Conservation (phyloP, 257 asterid species). For the Solanum bulbocastanum region DNA sequence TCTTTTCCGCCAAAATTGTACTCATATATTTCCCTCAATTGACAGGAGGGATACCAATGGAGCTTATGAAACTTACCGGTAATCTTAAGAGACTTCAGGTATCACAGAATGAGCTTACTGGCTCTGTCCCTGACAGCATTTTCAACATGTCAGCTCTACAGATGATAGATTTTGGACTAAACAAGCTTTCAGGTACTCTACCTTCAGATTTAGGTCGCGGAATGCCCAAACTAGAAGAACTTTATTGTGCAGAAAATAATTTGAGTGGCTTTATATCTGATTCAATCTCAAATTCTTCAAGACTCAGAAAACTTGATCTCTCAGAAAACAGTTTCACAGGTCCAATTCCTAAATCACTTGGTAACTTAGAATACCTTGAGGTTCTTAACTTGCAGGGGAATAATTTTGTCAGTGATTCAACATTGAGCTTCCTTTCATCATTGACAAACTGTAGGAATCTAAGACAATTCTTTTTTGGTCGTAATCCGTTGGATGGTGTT, state of each 20-base stretch:
- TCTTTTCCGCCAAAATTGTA: no score
- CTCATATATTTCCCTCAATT: no score
- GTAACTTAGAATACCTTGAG: background rate
- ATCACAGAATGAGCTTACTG: background rate
- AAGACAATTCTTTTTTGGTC: accelerated
- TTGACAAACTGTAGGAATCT: no score
- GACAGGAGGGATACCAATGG: no score
- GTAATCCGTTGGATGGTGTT: background rate
- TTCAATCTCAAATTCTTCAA: constrained; percentile 13
- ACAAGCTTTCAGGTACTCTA: no score
- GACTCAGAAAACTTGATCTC: background rate
- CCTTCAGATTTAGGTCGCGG: constrained; percentile 6
- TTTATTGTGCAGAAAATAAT: background rate
- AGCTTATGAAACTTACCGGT: background rate
- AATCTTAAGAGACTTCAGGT: background rate
- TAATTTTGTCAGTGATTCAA: background rate
- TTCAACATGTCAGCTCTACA: constrained; percentile 20
- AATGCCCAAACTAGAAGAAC: background rate
- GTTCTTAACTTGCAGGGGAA: background rate
- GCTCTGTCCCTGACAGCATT: background rate
- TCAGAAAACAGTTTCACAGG: background rate
- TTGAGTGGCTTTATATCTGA: constrained; percentile 7
- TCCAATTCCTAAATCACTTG: constrained; percentile 1
- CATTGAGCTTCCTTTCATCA: background rate
- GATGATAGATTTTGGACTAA: background rate